Base-by-base conservation (phyloP, 306 rosid genomes). In the Vicia faba region DNA sequence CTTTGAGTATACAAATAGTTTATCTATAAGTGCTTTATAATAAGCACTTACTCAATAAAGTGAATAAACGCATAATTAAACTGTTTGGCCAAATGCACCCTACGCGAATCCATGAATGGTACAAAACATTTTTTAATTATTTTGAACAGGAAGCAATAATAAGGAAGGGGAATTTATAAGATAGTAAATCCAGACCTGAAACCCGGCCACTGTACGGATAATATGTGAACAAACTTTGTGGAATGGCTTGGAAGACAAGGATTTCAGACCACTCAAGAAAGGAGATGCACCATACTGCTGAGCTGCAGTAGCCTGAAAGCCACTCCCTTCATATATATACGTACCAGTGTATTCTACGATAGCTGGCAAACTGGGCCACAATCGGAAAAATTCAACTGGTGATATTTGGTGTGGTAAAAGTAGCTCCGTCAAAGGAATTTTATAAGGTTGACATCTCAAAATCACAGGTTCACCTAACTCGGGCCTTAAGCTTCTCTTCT, bases 291-390 rank as follows among this genome's bases (percentile, higher is more conserved):
- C 99, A 62, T 93, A 86, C 80, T 90, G 99, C 82, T 86, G 99
- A 15, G 99, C 99, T 56, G 99, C 99, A 11, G 97, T 90, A 74
- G 99, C 99, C 82, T 81, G 82, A 81, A 93, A 88, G 69, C 99
- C 99, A 82, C 97, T 93, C 68, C 99, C 99, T 87, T 93, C 99
- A 1, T 93, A 93, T 36, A 85, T 93, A 75, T 93, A 93, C n/a
- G 95, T 90, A 61, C 99, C 97, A 55, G 97, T 88, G 80, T 83
- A 88, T 82, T 90, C 99, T 16, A 93, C 71, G 59, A 90, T 72
- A 54, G 99, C 96, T 5, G 99, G 99, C 78, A 93, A 82, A 84
- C 99, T 88, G 60, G 97, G 99, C 99, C 99, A 93, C 11, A 93
- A 86, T 41, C 97, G 97, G 78, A 93, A 93, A 72, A 88, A 93